A percentile compares a stretch with the other conserved stretches of the same genome.
Conservation (phyloP, 768 basidiomycete species). For the Termitomyces sp. region DNA sequence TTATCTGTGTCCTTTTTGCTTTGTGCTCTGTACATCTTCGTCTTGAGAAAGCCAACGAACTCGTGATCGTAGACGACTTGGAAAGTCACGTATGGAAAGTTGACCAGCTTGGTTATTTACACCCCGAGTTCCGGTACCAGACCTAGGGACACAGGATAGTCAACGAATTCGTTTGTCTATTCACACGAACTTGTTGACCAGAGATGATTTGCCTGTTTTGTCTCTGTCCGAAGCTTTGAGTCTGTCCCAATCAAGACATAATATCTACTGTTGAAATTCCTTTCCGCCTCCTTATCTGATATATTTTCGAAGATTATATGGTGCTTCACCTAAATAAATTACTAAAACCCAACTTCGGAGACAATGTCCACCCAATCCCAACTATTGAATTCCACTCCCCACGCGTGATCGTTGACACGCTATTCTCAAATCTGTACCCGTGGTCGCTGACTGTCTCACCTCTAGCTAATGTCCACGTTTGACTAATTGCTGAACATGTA, state of each 20-base stretch:
- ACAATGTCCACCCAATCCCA: background rate
- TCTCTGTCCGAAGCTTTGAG: background rate
- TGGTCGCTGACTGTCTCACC: background rate
- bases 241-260: background rate
- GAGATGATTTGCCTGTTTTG: background rate
- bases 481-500: background rate
- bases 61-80: slow-evolving; percentile 30
- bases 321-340: background rate
- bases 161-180: background rate
- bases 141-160: background rate
- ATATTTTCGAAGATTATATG: background rate
- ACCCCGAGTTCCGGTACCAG: slow-evolving; percentile 42
- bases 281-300: background rate
- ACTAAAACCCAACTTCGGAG: background rate
- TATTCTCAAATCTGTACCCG: background rate
- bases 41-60: too few relatives aligned
- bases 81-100: slow-evolving; percentile 32
- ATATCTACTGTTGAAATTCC: background rate
- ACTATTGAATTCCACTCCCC: background rate
- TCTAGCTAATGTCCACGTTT: background rate
- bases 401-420: background rate
- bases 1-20: background rate
- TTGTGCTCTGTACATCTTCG: background rate
- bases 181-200: background rate
- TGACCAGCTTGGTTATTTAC: slow-evolving; percentile 35